These are phyloP conservation scores for Solanum ossicruentum DNA, from an alignment of 257 asterid species.

Conservation along the genomic window DNA sequence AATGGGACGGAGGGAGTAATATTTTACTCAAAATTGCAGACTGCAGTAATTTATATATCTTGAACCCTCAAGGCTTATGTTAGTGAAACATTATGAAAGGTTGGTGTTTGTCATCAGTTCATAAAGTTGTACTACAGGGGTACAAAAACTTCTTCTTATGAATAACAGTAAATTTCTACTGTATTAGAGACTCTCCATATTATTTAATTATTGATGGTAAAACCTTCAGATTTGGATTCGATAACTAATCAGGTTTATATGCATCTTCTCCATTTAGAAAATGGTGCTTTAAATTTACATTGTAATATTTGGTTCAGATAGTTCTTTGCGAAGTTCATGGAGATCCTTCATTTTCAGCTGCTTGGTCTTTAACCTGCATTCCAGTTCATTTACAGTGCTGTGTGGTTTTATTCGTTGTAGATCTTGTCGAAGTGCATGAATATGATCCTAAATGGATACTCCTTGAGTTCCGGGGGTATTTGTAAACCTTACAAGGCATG, in stretches of 20 bases:
- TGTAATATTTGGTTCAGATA: background rate
- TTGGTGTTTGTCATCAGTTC: background rate
- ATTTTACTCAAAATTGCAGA: background rate
- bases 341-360: background rate
- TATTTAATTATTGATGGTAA: background rate
- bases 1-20: background rate
- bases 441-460: conserved; percentile 45
- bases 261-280: background rate
- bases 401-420: background rate
- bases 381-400: background rate
- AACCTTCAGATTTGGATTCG: background rate
- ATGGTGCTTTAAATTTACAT: background rate
- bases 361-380: background rate
- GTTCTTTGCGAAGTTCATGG: background rate
- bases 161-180: background rate
- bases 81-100: background rate
- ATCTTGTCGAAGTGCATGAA: conserved; percentile 12
- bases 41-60: background rate
- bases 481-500: conserved; percentile 19
- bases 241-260: background rate
- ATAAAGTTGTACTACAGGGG: background rate
- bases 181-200: background rate
- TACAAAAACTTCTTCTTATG: background rate
- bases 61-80: background rate
- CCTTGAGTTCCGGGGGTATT: conserved; percentile 22